Evolutionary conservation across 208 protist species (phyloP), one percentile per base, ranked within the genome.

Genomic region (Acanthamoeba culbertsoni): DNA sequence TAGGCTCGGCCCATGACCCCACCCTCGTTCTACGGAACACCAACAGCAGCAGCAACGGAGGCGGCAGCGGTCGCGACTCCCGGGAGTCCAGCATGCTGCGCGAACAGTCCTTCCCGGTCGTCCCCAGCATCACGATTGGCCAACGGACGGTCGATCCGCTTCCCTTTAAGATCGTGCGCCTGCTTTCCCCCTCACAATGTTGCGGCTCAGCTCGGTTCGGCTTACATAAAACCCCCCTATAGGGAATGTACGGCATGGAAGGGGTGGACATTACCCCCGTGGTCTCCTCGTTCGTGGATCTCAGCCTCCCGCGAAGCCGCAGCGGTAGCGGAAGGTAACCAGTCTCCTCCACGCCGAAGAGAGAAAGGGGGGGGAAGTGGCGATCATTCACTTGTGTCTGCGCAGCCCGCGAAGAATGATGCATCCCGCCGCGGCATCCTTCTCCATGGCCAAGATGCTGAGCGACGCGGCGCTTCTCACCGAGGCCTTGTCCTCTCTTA

Each of bases 231-330:
- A 20, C 57, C 31, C 20, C 6, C 37, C 5, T 48, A 10, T 23
- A 79, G 68, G 68, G 73, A 35, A 84, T 84, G 73, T 84, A 84
- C 26, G 73, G 73, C n/a, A 84, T 84, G 73, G 73, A 84, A 7
- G 73, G 73, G 8, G 73, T 84, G 23, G 73, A 84, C 4, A 37
- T 84, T 28, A 37, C 73, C 8, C 31, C 73, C 43, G 43, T 84
- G 26, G 73, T 55, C 42, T 57, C 73, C 6, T 26, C 42, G 12
- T 84, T 84, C 28, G 43, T 84, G 20, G 73, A 84, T 0, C 73
- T 57, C 23, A 84, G 73, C 45, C 26, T 84, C n/a, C 73, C 73
- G 23, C 73, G 73, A 20, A 84, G 73, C 73, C 73, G 73, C 26
- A 84, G 73, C n/a, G 73, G 73, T 18, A 84, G 73, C 18, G 73